These are phyloP conservation scores for Aspergillus amoenus DNA, from an alignment of 2,329 filamentous ascomycete species.

Conservation along the genomic window DNA sequence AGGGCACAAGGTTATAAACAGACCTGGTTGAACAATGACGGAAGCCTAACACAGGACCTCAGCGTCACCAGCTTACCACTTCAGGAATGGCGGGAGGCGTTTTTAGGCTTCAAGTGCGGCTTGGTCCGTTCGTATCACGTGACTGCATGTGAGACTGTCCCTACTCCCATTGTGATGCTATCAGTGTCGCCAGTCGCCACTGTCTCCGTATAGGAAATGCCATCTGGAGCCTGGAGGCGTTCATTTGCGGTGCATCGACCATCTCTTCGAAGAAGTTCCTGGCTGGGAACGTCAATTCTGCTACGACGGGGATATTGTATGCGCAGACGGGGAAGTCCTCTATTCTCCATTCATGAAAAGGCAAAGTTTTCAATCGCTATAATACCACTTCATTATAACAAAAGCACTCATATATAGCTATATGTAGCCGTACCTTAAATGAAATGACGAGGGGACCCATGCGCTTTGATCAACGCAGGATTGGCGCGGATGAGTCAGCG, in stretches of 20 bases:
- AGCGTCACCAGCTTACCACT: slow-evolving; percentile 6
- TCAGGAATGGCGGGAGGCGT: slow-evolving; percentile 2
- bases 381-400: neutral
- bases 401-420: neutral
- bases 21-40: slow-evolving; percentile 9
- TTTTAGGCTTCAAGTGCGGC: slow-evolving; percentile 9
- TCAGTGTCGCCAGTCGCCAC: neutral
- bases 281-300: neutral
- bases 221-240: no score
- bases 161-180: neutral
- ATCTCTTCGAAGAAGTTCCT: no score
- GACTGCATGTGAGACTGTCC: neutral
- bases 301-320: neutral
- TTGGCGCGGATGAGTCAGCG: slow-evolving; percentile 2
- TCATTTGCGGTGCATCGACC: no score
- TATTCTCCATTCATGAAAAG: neutral
- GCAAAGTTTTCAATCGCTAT: neutral
- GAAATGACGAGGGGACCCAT: no score
- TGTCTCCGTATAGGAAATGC: no score
- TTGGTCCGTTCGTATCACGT: slow-evolving; percentile 6
- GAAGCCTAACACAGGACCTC: slow-evolving; percentile 7
- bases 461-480: no score
- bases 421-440: no score
- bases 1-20: slow-evolving; percentile 1
- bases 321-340: neutral